Evolutionary conservation across 1,139 yeast species (phyloP).

Genomic region (Pichia sp.): DNA sequence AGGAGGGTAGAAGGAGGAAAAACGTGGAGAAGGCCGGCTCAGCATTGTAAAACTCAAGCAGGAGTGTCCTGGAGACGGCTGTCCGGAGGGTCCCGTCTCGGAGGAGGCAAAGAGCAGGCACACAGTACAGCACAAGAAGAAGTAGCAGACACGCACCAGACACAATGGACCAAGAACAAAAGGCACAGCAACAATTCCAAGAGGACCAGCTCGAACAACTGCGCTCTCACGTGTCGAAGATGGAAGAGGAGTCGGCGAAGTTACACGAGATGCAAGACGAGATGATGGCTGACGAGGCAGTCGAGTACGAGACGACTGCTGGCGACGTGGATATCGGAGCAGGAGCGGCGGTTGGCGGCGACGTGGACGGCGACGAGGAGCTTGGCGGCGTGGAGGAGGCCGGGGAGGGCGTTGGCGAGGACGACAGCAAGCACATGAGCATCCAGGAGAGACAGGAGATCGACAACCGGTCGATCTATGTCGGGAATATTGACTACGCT

Average conservation of each 20-base stretch:
- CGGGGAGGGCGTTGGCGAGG: slow-evolving; percentile 6
- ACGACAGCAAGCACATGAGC: slow-evolving; percentile 18
- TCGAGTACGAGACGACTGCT: neutral
- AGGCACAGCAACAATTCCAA: slow-evolving; percentile 1
- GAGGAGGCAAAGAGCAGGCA: no score
- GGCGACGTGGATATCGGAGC: slow-evolving; percentile 24
- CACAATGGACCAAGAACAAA: slow-evolving; percentile 2
- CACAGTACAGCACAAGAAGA: neutral
- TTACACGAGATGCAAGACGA: slow-evolving; percentile 51
- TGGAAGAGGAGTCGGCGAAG: slow-evolving; percentile 52
- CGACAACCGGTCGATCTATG: slow-evolving; percentile 54
- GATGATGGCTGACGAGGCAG: slow-evolving; percentile 33
- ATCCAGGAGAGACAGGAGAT: slow-evolving; percentile 50
- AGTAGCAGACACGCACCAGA: neutral
- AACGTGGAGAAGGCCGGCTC: neutral
- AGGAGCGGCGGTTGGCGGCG: neutral
- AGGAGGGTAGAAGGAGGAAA: neutral
- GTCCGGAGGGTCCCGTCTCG: no score
- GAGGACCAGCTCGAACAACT: slow-evolving; percentile 25
- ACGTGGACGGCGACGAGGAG: neutral
- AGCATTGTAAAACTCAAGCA: neutral
- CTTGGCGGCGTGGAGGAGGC: neutral
- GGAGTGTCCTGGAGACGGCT: no score
- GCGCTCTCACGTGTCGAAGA: slow-evolving; percentile 31
- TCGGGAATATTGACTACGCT: slow-evolving; percentile 58